phyloP scores from a whole-genome alignment of 2,329 filamentous ascomycete genomes.

The Cercospora citrullina region DNA sequence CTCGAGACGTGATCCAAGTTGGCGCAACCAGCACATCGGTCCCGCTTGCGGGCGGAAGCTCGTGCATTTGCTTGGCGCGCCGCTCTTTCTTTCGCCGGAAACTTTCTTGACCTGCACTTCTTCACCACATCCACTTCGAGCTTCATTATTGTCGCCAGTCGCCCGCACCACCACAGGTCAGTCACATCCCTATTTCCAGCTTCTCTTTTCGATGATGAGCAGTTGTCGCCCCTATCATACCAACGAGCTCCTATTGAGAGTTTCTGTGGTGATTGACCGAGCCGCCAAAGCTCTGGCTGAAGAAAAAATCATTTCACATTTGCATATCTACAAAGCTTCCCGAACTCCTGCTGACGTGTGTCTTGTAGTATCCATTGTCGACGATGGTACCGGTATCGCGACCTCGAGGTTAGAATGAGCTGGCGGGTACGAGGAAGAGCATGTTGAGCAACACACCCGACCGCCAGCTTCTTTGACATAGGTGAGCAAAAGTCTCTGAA shows the following conservation, averaged over 20 bases:
- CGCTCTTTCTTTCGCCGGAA: slow-evolving; percentile 10
- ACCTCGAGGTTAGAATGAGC: not conserved
- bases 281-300: slow-evolving; percentile 63
- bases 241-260: slow-evolving; percentile 32
- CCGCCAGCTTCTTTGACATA: slow-evolving; percentile 1
- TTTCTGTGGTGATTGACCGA: slow-evolving; percentile 60
- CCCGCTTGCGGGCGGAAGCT: not conserved
- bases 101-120: slow-evolving; percentile 15
- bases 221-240: slow-evolving; percentile 66
- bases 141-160: not conserved
- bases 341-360: slow-evolving; percentile 20
- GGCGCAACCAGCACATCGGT: not conserved
- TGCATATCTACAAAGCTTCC: not conserved
- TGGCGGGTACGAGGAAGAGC: slow-evolving; percentile 3
- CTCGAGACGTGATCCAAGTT: not conserved
- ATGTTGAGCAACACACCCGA: not conserved
- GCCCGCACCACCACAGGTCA: slow-evolving; percentile 25
- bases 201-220: slow-evolving; percentile 53
- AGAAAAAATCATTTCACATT: slow-evolving; percentile 24
- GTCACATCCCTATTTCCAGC: slow-evolving; percentile 15
- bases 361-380: not conserved
- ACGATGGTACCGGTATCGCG: not conserved
- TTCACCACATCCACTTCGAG: slow-evolving; percentile 10
- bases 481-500: slow-evolving; percentile 11
- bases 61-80: slow-evolving; percentile 12